Evolutionary conservation across 495 filamentous ascomycete species (phyloP).

Genomic region (Annulohypoxylon stygium): DNA sequence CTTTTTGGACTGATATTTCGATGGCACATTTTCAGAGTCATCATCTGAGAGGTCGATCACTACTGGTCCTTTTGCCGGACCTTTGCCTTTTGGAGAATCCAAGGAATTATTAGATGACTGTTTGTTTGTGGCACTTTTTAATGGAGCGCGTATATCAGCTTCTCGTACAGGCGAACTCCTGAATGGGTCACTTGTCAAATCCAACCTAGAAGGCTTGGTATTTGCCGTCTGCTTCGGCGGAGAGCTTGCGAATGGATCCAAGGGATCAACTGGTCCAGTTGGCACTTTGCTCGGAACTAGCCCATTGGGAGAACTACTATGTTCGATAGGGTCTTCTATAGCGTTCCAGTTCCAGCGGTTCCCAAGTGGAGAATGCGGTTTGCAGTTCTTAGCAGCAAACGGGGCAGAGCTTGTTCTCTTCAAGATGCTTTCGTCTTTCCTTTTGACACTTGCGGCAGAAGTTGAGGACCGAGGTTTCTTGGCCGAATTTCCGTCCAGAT

Average conservation of each 20-base stretch:
- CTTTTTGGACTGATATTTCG: conserved; percentile 16
- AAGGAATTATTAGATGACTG: conserved; percentile 4
- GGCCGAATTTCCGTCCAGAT: conserved; percentile 43
- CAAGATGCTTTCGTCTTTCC: conserved; percentile 16
- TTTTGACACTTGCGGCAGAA: conserved; percentile 14
- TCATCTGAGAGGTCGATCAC: conserved; percentile 50
- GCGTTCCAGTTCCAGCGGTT: conserved; percentile 47
- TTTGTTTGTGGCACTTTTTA: neutral
- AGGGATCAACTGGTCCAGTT: conserved; percentile 9
- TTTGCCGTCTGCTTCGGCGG: conserved; percentile 22
- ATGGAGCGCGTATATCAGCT: conserved; percentile 1
- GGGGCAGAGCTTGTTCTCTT: conserved; percentile 27
- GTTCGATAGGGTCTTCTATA: conserved; percentile 43
- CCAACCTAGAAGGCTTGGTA: conserved; percentile 16
- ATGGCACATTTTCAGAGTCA: conserved; percentile 14
- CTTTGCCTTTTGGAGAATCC: conserved; percentile 11
- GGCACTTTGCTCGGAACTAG: conserved; percentile 6
- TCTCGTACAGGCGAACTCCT: conserved; percentile 32
- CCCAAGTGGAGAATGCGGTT: conserved; percentile 10
- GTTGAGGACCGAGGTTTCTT: conserved; percentile 40
- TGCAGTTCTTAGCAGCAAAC: conserved; percentile 11
- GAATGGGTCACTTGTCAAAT: conserved; percentile 41
- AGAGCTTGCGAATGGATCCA: conserved; percentile 50
- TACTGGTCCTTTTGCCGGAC: conserved; percentile 19
- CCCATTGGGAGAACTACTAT: conserved; percentile 43